Conservation (phyloP, 202 grass and related monocot genomes). For the Sporobolus alterniflorus region DNA sequence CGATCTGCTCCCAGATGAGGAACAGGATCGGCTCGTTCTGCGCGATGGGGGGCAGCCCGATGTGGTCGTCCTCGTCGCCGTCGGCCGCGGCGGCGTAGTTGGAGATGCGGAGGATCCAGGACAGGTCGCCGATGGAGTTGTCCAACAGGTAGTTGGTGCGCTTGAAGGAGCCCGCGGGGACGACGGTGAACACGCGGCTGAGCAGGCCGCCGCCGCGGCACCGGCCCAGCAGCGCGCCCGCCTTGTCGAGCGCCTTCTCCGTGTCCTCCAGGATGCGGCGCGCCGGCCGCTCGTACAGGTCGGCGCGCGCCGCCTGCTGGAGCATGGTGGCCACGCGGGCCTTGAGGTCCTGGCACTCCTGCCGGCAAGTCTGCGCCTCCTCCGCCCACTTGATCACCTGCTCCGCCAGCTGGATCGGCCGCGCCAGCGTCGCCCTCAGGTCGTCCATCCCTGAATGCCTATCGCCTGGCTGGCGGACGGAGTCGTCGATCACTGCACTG, state of each 20-base stretch:
- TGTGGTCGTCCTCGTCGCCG: constrained; percentile 63
- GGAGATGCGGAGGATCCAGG: constrained; percentile 93
- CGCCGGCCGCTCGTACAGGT: constrained; percentile 91
- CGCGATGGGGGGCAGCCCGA: constrained; percentile 89
- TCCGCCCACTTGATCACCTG: constrained; percentile 93
- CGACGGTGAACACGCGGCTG: constrained; percentile 79
- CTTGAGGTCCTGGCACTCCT: constrained; percentile 85
- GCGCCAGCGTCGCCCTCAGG: constrained; percentile 79
- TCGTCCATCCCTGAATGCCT: constrained; percentile 51
- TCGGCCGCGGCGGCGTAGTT: constrained; percentile 25
- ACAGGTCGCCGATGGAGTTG: constrained; percentile 88
- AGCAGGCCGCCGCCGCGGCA: constrained; percentile 64
- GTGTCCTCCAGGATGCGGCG: constrained; percentile 90
- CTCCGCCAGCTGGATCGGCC: constrained; percentile 93
- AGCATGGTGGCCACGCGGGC: constrained; percentile 65
- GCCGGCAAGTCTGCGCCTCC: constrained; percentile 62
- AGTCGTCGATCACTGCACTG: too few species aligned
- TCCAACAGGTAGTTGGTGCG: constrained; percentile 57
- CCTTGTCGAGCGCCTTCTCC: constrained; percentile 89
- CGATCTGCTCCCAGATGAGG: constrained; percentile 99
- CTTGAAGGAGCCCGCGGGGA: constrained; percentile 74
- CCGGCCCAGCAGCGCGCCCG: constrained; percentile 57
- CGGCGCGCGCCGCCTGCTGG: constrained; percentile 85
- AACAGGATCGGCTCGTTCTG: constrained; percentile 98
- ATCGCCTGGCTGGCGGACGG: neutral